Conservation (phyloP, 1,284 basidiomycete genomes). For the Cryptococcus sp. region DNA sequence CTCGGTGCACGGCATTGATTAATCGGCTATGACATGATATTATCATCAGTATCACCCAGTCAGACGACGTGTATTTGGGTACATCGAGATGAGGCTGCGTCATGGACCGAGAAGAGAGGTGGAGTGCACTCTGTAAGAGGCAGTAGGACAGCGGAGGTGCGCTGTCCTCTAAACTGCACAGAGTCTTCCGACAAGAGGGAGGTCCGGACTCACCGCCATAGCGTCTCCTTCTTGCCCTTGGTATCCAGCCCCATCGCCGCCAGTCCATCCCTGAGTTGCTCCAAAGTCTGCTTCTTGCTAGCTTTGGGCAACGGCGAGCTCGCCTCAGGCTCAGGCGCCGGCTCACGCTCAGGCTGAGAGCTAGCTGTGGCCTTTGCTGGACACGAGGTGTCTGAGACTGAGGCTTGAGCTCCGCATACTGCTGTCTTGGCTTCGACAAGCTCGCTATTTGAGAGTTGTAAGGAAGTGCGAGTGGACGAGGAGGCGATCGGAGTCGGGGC, state of each 20-base stretch:
- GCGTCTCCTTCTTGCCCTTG: slow-evolving; percentile 51
- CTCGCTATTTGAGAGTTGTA: not conserved
- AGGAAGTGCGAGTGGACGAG: too few species aligned
- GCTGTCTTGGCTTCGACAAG: too few species aligned
- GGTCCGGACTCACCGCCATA: slow-evolving; percentile 40
- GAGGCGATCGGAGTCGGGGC: too few species aligned
- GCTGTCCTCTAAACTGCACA: too few species aligned
- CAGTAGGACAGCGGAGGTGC: too few species aligned
- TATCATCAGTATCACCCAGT: too few species aligned
- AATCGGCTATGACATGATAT: slow-evolving; percentile 2
- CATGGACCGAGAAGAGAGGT: too few species aligned
- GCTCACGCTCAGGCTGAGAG: not conserved
- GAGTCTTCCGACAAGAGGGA: not conserved
- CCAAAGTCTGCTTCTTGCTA: slow-evolving; percentile 42
- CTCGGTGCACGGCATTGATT: slow-evolving; percentile 14
- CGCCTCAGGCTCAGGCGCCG: not conserved
- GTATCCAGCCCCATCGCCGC: slow-evolving; percentile 38
- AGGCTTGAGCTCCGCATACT: too few species aligned
- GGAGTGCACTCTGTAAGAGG: too few species aligned
- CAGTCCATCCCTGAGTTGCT: slow-evolving; percentile 36
- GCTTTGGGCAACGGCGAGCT: slow-evolving; percentile 20
- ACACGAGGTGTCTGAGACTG: not conserved
- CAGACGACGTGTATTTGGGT: too few species aligned
- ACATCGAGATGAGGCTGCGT: too few species aligned
- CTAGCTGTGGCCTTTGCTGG: not conserved